Base-by-base conservation (phyloP, 140 eudicot species). In the Flaveria floridana region DNA sequence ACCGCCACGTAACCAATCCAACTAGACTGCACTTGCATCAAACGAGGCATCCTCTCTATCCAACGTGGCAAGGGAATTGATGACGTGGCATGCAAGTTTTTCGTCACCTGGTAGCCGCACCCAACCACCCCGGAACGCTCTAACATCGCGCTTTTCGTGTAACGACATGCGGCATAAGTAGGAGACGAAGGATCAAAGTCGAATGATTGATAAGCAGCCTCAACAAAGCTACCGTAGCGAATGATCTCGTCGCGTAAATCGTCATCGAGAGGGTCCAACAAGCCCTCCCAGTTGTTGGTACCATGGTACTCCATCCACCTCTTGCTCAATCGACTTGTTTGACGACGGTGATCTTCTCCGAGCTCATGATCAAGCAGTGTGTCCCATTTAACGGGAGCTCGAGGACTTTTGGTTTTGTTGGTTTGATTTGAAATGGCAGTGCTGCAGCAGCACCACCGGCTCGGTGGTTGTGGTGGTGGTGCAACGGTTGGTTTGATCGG, bases 1-100 rank as follows among this genome's bases (percentile, higher is more conserved):
- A 88, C 90, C n/a, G 97, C 99, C 79, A 90, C 94, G 72, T 86
- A 93, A 3, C 99, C 99, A 2, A 93, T 87, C 99, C 99, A 93
- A 74, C 96, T 85, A 10, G 99, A 86, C 63, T 77, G 84, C 53
- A 73, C 79, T 13, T 78, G 80, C 83, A 84, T 80, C 97, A 96
- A 91, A 4, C 76, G 83, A 3, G 84, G 84, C 80, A 80, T 68
- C 58, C 79, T 68, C 50, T 74, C 68, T 2, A 83, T 78, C 97
- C 96, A 91, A 7, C 79, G 56, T 18, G 97, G 97, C 72, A 91
- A 53, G 0, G 81, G 84, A 20, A 91, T 87, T 1, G 95, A 89
- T 0, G 96, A 88, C 25, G 97, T 88, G 88, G 96, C 97, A 2
- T 23, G 78, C 1, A 94, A 78, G 52, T 90, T 68, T 71, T 82